These are phyloP conservation scores for Candolleomyces aberdarensis DNA, from an alignment of 768 basidiomycete species.

Conservation along the genomic window DNA sequence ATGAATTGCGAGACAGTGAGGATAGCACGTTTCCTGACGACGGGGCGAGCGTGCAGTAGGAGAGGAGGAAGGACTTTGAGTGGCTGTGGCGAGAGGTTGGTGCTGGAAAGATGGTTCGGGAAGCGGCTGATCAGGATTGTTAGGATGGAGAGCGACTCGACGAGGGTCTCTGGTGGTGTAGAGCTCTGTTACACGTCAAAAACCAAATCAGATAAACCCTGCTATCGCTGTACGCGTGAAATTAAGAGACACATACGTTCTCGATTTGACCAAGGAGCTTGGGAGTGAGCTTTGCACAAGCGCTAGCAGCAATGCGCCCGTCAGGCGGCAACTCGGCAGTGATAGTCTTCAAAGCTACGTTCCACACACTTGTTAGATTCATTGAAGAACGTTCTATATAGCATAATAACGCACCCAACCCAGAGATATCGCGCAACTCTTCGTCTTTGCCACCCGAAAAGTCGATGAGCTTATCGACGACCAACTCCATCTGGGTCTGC, in stretches of 20 bases:
- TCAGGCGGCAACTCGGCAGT: constrained; percentile 85
- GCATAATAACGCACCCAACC: constrained; percentile 59
- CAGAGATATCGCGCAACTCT: constrained; percentile 91
- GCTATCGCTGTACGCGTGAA: neutral
- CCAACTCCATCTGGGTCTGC: constrained; percentile 76
- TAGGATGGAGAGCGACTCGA: constrained; percentile 82
- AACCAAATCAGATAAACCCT: constrained; percentile 11
- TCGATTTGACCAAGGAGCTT: constrained; percentile 77
- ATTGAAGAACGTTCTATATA: neutral
- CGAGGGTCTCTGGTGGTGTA: constrained; percentile 75
- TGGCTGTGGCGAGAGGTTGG: constrained; percentile 54
- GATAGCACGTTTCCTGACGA: constrained; percentile 92
- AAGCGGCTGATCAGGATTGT: constrained; percentile 88
- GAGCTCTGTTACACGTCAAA: constrained; percentile 38
- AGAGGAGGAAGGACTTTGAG: constrained; percentile 67
- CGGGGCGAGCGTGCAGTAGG: constrained; percentile 71
- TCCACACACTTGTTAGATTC: constrained; percentile 1
- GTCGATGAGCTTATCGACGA: constrained; percentile 86
- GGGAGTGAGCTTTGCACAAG: constrained; percentile 81
- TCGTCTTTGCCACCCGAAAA: constrained; percentile 87
- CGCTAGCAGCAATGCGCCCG: constrained; percentile 72
- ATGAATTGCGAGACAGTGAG: constrained; percentile 82
- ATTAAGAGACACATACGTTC: constrained; percentile 45
- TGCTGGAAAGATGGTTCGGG: constrained; percentile 59
- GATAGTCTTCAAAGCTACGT: constrained; percentile 87